Base-by-base conservation (phyloP, 1,284 basidiomycete species). In the Vanrija humicola region DNA sequence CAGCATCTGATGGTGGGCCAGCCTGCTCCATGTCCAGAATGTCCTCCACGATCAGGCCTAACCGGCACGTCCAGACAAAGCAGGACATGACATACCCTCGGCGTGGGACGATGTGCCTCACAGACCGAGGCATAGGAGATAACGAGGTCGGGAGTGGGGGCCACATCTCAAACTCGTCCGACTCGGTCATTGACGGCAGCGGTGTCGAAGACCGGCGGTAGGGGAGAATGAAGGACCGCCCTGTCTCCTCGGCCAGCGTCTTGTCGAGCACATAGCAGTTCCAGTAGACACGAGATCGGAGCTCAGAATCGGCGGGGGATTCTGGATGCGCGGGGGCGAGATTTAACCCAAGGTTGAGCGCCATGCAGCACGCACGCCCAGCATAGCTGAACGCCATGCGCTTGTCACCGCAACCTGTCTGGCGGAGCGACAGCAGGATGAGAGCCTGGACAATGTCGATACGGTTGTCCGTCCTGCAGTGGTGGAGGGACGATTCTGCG, bases 191-290 rank as follows among this genome's bases (percentile, higher is more conserved):
- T 9, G 71, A 73, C 0, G 77, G 73, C 15, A 78, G 60, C 1
- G 77, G 77, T 7, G 69, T 74, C 8, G 74, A 71, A 21, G 69
- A 69, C 12, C 74, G 70, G 6, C 72, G 65, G 26, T 73, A 76
- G 2, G 73, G 68, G 25, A 79, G 64, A 1, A 77, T 63, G 46
- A 72, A 74, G 0, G 77, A 72, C 15, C 77, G 67, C 6, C 78
- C 78, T 46, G 78, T 79, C 62, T 79, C 78, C 56, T 77, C 72
- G 16, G 69, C 67, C 3, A 79, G 58, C 10, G 72, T 66, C 63
- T 78, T 78, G 64, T 77, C 76, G 26, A 79, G 59, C 19, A 79
- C 70, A 52, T 78, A 78, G 60, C 70, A 72, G 59, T 74, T 74
- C 76, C 77, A 78, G 50, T 71, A 77, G 43, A 76, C 68, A 8